phyloP scores from a whole-genome alignment of 1,284 basidiomycete genomes.

The Calocybe gambosa region DNA sequence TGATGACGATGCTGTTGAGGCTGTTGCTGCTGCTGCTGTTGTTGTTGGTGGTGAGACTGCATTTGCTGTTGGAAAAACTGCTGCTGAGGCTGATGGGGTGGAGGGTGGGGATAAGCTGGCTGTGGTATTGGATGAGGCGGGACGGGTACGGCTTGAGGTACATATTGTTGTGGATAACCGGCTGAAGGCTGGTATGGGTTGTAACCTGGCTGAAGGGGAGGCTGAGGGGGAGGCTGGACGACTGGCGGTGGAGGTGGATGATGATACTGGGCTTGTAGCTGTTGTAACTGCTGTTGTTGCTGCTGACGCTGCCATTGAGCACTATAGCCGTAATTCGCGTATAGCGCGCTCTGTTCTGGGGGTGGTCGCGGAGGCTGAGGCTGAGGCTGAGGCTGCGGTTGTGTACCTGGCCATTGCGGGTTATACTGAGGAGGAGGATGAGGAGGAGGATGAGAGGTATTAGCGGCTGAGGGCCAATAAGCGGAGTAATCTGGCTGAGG shows the following conservation, averaged over 20 bases:
- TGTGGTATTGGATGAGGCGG: slow-evolving; percentile 42
- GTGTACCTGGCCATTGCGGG: slow-evolving; percentile 59
- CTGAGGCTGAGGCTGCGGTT: slow-evolving; percentile 39
- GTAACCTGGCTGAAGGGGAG: slow-evolving; percentile 55
- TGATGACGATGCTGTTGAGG: slow-evolving; percentile 41
- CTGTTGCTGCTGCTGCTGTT: slow-evolving; percentile 37
- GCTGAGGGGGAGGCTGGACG: slow-evolving; percentile 40
- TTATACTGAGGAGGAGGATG: slow-evolving; percentile 46
- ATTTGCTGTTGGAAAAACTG: slow-evolving; percentile 36
- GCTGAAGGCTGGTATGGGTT: slow-evolving; percentile 74
- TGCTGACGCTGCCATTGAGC: slow-evolving; percentile 63
- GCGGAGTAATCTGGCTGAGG: slow-evolving; percentile 66
- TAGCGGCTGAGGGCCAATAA: slow-evolving; percentile 62
- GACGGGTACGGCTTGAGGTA: slow-evolving; percentile 43
- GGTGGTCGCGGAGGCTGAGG: slow-evolving; percentile 45
- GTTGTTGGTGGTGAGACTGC: slow-evolving; percentile 35
- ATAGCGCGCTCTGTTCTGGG: slow-evolving; percentile 69
- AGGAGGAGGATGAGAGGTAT: slow-evolving; percentile 37
- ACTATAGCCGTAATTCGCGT: slow-evolving; percentile 82
- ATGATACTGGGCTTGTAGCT: slow-evolving; percentile 38
- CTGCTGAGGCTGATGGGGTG: slow-evolving; percentile 42
- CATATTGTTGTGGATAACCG: slow-evolving; percentile 61
- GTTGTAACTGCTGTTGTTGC: slow-evolving; percentile 51
- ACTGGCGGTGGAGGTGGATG: slow-evolving; percentile 48
- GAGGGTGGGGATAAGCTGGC: slow-evolving; percentile 33